Evolutionary conservation across 495 filamentous ascomycete species (phyloP).

Genomic region (Penicillium cataractarum): DNA sequence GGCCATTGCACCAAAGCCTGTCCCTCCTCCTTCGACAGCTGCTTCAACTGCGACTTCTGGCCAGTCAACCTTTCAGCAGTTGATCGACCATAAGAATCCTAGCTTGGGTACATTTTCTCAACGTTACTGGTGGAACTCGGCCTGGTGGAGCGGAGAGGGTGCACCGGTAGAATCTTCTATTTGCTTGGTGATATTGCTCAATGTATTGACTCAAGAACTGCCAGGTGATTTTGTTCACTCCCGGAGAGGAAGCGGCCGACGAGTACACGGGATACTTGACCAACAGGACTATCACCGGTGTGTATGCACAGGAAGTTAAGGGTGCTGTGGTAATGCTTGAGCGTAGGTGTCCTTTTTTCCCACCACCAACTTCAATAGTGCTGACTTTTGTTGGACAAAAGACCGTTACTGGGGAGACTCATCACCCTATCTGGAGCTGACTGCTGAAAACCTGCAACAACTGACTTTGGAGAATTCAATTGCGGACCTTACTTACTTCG

Average conservation of each 20-base stretch:
- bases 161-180: conserved; percentile 46
- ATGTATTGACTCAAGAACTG: conserved; percentile 7
- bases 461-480: conserved; percentile 66
- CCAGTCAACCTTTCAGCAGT: conserved; percentile 49
- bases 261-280: conserved; percentile 51
- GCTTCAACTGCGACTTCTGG: conserved; percentile 13
- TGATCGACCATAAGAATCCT: conserved; percentile 57
- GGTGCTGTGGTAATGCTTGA: conserved; percentile 62
- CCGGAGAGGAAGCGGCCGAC: conserved; percentile 59
- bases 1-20: conserved; percentile 14
- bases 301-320: conserved; percentile 55
- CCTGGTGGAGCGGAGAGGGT: conserved; percentile 56
- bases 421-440: conserved; percentile 59
- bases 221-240: conserved; percentile 58
- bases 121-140: conserved; percentile 54
- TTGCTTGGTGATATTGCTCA: neutral
- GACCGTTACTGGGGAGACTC: conserved; percentile 66
- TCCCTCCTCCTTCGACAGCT: conserved; percentile 15
- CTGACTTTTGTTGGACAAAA: conserved; percentile 16
- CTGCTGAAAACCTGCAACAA: conserved; percentile 59
- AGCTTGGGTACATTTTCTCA: conserved; percentile 58
- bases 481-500: conserved; percentile 65
- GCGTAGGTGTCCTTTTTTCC: conserved; percentile 40
- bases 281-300: conserved; percentile 54
- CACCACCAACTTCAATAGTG: neutral